Evolutionary conservation across 1,139 yeast species (phyloP), one percentile per base, ranked within the genome.

Genomic region (Suhomyces bokatorum): DNA sequence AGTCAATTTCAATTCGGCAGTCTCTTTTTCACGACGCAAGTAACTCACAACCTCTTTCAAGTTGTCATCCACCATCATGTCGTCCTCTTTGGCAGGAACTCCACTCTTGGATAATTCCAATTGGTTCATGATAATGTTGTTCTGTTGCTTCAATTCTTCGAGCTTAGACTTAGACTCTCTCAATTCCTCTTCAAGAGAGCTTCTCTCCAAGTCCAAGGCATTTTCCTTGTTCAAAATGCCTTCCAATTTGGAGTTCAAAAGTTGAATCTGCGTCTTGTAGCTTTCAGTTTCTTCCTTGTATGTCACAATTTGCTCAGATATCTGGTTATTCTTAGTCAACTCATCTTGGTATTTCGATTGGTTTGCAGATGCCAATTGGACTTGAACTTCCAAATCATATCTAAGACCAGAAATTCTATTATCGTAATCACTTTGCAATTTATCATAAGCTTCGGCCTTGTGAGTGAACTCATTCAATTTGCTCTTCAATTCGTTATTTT

Each of bases 21-120:
- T 72, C 50, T 89, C 96, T 59, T 86, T 87, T 55, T 88, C 96
- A 50, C 86, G 82, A 40, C 91, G 83, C 47, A 89, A 69, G 55
- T 78, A 83, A 8, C 74, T 63, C 33, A 89, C 67, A 30, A 89
- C 75, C 52, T 84, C 85, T 44, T 80, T 77, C 56, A 69, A 50
- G 39, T 65, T 70, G 8, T 60, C 69, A 4, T 37, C 40, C 12
- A 13, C 35, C 3, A 27, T 14, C 14, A 20, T 12, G 4, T 7
- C 16, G 13, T 60, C 44, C 69, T 51, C 50, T 9, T 40, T 26
- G 0, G 20, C 34, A 14, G 31, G 35, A 9, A 50, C 32, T 6
- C 27, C 40, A 16, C 24, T 42, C 43, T 62, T 64, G n/a, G 63
- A 54, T 40, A 73, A 58, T 50, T 88, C 95, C 32, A 89, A 65